Evolutionary conservation across 768 basidiomycete genomes (phyloP).

Genomic region (Pulveroboletus frians): DNA sequence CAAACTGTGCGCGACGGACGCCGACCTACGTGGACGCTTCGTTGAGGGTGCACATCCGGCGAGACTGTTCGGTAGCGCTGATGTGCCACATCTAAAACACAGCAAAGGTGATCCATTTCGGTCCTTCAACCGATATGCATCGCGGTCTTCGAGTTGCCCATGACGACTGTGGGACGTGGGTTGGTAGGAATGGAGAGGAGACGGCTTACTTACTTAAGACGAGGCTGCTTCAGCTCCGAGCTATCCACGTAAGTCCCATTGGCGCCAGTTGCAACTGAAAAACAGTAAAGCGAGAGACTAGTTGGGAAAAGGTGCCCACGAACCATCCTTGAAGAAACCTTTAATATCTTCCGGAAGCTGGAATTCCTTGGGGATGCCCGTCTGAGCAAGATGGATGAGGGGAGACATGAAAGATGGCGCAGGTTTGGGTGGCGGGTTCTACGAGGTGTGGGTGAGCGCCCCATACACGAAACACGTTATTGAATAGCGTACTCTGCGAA

Average conservation of each 20-base stretch:
- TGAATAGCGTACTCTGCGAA: slow-evolving; percentile 51
- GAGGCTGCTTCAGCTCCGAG: slow-evolving; percentile 68
- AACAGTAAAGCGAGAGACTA: slow-evolving; percentile 13
- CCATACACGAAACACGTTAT: background rate
- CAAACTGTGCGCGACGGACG: slow-evolving; percentile 34
- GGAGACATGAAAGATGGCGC: slow-evolving; percentile 66
- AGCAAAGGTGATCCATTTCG: slow-evolving; percentile 77
- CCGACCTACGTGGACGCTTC: slow-evolving; percentile 50
- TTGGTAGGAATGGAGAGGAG: slow-evolving; percentile 1
- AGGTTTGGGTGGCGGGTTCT: slow-evolving; percentile 64
- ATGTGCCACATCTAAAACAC: slow-evolving; percentile 85
- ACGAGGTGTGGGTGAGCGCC: slow-evolving; percentile 11
- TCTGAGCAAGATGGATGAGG: slow-evolving; percentile 65
- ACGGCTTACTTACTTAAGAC: slow-evolving; percentile 65
- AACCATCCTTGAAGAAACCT: slow-evolving; percentile 82
- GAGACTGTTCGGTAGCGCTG: slow-evolving; percentile 59
- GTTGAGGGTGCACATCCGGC: slow-evolving; percentile 48
- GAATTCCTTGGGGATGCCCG: slow-evolving; percentile 71
- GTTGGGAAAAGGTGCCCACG: slow-evolving; percentile 24
- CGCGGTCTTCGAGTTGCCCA: slow-evolving; percentile 87
- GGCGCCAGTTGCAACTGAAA: slow-evolving; percentile 67
- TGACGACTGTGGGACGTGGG: slow-evolving; percentile 52
- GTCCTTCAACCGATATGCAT: slow-evolving; percentile 82
- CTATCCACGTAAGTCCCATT: slow-evolving; percentile 82
- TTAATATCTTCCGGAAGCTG: slow-evolving; percentile 83